A percentile compares a stretch with the other conserved stretches of the same genome.
phyloP scores from a whole-genome alignment of 164 flowering plant genomes.

The Magnolia sinica region DNA sequence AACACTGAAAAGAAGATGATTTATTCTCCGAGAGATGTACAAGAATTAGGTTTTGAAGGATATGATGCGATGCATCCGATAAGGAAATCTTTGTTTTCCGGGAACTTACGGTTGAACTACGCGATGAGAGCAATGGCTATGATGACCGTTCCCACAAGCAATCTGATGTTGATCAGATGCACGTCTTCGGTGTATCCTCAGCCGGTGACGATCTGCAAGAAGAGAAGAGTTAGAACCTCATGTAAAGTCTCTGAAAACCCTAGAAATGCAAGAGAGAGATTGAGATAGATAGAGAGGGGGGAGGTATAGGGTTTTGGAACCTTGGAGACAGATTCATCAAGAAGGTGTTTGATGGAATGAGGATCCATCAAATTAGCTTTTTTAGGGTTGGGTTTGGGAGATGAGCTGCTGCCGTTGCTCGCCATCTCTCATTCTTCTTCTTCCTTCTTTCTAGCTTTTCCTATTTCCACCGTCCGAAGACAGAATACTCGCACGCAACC shows the following conservation, averaged over 20 bases:
- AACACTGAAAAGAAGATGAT: not conserved
- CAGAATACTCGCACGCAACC: no score
- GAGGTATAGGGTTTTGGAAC: slow-evolving; percentile 27
- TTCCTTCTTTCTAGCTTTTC: not conserved
- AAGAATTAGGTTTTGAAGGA: slow-evolving; percentile 40
- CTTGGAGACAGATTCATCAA: slow-evolving; percentile 86
- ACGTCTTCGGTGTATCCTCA: slow-evolving; percentile 81
- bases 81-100: slow-evolving; percentile 69
- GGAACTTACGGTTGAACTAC: slow-evolving; percentile 88
- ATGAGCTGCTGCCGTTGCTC: not conserved
- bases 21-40: not conserved
- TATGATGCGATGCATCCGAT: slow-evolving; percentile 80
- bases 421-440: slow-evolving; percentile 12
- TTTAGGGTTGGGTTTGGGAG: slow-evolving; percentile 42
- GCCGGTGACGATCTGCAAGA: slow-evolving; percentile 58
- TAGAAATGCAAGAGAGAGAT: not conserved
- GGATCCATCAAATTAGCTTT: slow-evolving; percentile 85
- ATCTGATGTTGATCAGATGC: slow-evolving; percentile 68
- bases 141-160: slow-evolving; percentile 62
- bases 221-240: not conserved
- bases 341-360: slow-evolving; percentile 79
- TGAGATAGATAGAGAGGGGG: not conserved
- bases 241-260: not conserved
- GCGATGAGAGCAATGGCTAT: slow-evolving; percentile 77
- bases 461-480: no score